Base-by-base conservation (phyloP, 768 basidiomycete genomes). In the Leccinum broughii region DNA sequence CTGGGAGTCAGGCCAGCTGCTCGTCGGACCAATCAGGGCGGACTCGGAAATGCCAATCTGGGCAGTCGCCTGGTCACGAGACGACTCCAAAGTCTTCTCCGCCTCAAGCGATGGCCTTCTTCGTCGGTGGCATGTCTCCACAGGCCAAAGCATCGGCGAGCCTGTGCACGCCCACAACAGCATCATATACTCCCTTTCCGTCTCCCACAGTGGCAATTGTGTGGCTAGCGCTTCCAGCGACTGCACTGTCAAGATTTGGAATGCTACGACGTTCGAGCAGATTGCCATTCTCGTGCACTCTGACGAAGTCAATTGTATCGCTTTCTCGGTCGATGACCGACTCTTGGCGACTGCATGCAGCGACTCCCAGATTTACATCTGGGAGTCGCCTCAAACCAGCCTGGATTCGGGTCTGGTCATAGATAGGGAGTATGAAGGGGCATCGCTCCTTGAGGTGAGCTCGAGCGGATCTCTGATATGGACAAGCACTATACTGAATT, bases 321-420 rank as follows among this genome's bases (percentile, higher is more conserved):
- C 72, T 50, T 75, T 75, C 61, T 73, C 72, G 3, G 28, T 55
- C 52, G 72, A 76, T 62, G 69, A 68, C 55, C 58, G 70, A 58
- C 65, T 64, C 55, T 53, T 73, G n/a, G 72, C 74, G 20, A 74
- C 72, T 7, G 71, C 69, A 24, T 72, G 73, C 49, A 71, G 66
- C 50, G 71, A 72, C 52, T 66, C 72, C 46, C 35, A 54, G 14
- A 37, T 76, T 46, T 72, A 74, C 53, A 49, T 74, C 20, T 74
- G 74, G 72, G 75, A 74, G 54, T 13, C 65, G 26, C 70, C 70
- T 10, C 68, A 70, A 53, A 58, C 70, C 20, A 70, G 68, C 59
- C 49, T 70, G 64, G 70, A 70, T 54, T 72, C 70, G 54, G 70
- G 70, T 51, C 62, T 72, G 9, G 70, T 49, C 58, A 72, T 70